Base-by-base conservation (phyloP, 2,329 filamentous ascomycete genomes). In the Fusarium fracticaudum region DNA sequence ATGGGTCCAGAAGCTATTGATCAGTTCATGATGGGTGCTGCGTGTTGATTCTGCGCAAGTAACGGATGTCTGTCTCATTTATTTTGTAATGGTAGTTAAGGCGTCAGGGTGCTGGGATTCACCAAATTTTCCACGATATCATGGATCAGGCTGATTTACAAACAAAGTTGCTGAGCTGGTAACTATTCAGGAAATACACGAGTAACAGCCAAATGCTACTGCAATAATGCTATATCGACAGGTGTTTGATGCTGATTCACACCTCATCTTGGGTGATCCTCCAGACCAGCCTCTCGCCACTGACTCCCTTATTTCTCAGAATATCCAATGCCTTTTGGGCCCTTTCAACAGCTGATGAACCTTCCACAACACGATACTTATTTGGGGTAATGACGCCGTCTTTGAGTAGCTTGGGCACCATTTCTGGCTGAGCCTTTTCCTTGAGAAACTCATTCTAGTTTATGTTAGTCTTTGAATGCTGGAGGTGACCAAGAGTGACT, bases 401-500 rank as follows among this genome's bases (percentile, higher is more conserved):
- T 12, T 80, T 81, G 26, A 87, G 71, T 70, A 90, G 73, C 1
- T 83, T 75, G 5, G 87, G 87, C 76, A 91, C 85, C 59, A 91
- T 88, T 20, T 88, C 86, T 2, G 86, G 79, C 74, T 90, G 87
- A 41, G 90, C 79, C 57, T 88, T 85, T 53, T 89, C 80, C 67
- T 86, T 88, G 80, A 90, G 87, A 48, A 87, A 84, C 22, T 86
- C 82, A 69, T 91, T 90, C 86, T 91, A 44, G 50, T 1, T 15
- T 8, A 11, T 24, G 31, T 77, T 51, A 70, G 44, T 70, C 26
- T 22, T 29, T 8, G 24, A 8, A 55, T 24, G 17, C 20, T 24
- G 33, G 48, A 14, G n/a, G 14, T 20, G 3, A 31, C 4, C n/a
- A 15, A 12, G n/a, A 10, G n/a, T 20, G 15, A 51, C 75, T 73